Evolutionary conservation across 805 yeast genomes (phyloP).

Genomic region (Wickerhamiella hasegawae): DNA sequence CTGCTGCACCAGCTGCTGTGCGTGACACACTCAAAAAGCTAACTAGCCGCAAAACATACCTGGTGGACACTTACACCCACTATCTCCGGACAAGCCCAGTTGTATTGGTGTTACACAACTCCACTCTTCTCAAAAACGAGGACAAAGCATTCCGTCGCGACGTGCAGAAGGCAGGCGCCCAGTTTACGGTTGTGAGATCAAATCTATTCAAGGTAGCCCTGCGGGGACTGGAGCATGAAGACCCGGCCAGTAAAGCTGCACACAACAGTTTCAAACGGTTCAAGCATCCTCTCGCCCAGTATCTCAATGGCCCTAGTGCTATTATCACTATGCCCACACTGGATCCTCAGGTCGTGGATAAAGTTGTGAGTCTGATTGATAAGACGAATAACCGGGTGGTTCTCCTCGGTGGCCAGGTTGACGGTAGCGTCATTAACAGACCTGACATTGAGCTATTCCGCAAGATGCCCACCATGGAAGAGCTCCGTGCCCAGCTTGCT

Average conservation of each 20-base stretch:
- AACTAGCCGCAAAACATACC: constrained; percentile 82
- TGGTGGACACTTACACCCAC: constrained; percentile 65
- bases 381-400: constrained; percentile 57
- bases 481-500: constrained; percentile 65
- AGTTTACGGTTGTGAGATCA: constrained; percentile 51
- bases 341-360: constrained; percentile 53
- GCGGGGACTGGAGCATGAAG: constrained; percentile 47
- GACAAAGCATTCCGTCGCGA: constrained; percentile 46
- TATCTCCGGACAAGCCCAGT: constrained; percentile 53
- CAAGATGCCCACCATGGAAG: constrained; percentile 52
- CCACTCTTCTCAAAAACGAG: constrained; percentile 58
- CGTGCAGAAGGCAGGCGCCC: constrained; percentile 50
- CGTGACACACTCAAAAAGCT: too few species aligned
- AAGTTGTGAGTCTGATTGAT: constrained; percentile 44
- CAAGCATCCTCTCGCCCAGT: constrained; percentile 51
- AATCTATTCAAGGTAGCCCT: constrained; percentile 60
- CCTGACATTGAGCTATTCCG: constrained; percentile 46
- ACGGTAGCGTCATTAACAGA: constrained; percentile 37
- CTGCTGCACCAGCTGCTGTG: too few species aligned
- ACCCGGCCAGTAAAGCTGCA: constrained; percentile 56
- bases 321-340: constrained; percentile 49
- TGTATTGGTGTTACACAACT: constrained; percentile 69
- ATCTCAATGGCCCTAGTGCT: constrained; percentile 78
- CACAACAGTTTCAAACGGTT: constrained; percentile 21
- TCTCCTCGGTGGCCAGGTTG: constrained; percentile 74